Evolutionary conservation across 1,284 basidiomycete species (phyloP).

Genomic region (Irpex rosettiformis): DNA sequence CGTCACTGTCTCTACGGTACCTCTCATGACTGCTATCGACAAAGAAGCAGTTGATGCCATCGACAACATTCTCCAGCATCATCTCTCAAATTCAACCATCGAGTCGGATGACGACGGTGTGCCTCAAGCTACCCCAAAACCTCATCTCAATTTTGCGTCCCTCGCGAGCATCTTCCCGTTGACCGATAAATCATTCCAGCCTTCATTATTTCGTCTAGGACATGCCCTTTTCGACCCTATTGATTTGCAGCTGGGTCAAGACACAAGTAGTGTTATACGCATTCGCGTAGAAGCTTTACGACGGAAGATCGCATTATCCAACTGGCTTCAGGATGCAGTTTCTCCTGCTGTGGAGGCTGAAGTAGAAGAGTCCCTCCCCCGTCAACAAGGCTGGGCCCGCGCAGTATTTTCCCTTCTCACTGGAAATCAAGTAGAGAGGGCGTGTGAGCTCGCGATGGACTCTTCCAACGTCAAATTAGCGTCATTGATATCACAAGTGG

Average conservation of each 20-base stretch:
- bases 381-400: conserved; percentile 38
- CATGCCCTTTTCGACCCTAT: conserved; percentile 90
- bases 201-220: conserved; percentile 84
- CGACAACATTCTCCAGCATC: conserved; percentile 74
- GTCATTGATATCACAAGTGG: conserved; percentile 88
- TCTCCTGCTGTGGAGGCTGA: conserved; percentile 73
- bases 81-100: conserved; percentile 76
- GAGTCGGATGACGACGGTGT: conserved; percentile 47
- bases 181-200: conserved; percentile 74
- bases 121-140: conserved; percentile 55
- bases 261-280: conserved; percentile 54
- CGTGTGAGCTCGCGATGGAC: conserved; percentile 75
- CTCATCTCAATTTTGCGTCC: conserved; percentile 72
- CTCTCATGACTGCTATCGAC: conserved; percentile 34
- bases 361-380: conserved; percentile 48
- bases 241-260: conserved; percentile 55
- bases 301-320: conserved; percentile 79
- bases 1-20: conserved; percentile 45
- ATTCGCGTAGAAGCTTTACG: conserved; percentile 63
- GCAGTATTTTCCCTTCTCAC: conserved; percentile 78
- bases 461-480: conserved; percentile 84
- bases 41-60: conserved; percentile 43
- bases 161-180: conserved; percentile 74
- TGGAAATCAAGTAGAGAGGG: conserved; percentile 85
- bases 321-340: conserved; percentile 83